phyloP scores from a whole-genome alignment of 2,329 filamentous ascomycete species.

The Trichoderma brevicompactum region DNA sequence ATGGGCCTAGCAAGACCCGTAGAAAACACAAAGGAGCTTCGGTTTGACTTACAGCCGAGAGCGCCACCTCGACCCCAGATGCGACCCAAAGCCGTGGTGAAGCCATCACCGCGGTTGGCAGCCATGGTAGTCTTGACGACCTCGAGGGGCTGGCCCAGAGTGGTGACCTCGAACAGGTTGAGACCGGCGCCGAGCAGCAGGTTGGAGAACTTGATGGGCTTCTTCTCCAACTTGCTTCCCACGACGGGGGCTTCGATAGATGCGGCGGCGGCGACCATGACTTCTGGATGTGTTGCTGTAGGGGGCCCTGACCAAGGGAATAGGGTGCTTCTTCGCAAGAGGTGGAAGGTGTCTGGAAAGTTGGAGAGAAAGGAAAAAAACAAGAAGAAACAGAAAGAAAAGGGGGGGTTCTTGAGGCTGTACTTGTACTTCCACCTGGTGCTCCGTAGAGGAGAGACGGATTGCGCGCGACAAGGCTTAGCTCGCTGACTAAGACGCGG shows the following conservation, averaged over 20 bases:
- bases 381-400: slow-evolving; percentile 1
- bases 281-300: slow-evolving; percentile 56
- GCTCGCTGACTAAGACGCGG: slow-evolving; percentile 22
- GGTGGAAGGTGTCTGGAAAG: slow-evolving; percentile 27
- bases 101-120: slow-evolving; percentile 88
- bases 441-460: slow-evolving; percentile 4
- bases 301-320: slow-evolving; percentile 98
- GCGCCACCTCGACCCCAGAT: slow-evolving; percentile 94
- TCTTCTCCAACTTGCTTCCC: slow-evolving; percentile 80
- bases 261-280: slow-evolving; percentile 64
- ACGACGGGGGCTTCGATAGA: slow-evolving; percentile 54
- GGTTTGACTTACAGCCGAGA: slow-evolving; percentile 78
- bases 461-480: slow-evolving; percentile 25
- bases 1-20: not conserved
- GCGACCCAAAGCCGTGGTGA: slow-evolving; percentile 77
- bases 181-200: slow-evolving; percentile 89
- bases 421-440: slow-evolving; percentile 19
- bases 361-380: not conserved
- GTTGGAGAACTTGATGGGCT: slow-evolving; percentile 99
- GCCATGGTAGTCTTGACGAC: slow-evolving; percentile 99
- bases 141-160: slow-evolving; percentile 80
- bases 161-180: slow-evolving; percentile 89
- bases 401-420: slow-evolving; percentile 11
- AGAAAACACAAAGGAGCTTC: slow-evolving; percentile 16
- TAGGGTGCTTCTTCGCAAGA: slow-evolving; percentile 81